These are phyloP conservation scores for Kwoniella botswanensis DNA, from an alignment of 768 basidiomycete genomes.

Conservation along the genomic window DNA sequence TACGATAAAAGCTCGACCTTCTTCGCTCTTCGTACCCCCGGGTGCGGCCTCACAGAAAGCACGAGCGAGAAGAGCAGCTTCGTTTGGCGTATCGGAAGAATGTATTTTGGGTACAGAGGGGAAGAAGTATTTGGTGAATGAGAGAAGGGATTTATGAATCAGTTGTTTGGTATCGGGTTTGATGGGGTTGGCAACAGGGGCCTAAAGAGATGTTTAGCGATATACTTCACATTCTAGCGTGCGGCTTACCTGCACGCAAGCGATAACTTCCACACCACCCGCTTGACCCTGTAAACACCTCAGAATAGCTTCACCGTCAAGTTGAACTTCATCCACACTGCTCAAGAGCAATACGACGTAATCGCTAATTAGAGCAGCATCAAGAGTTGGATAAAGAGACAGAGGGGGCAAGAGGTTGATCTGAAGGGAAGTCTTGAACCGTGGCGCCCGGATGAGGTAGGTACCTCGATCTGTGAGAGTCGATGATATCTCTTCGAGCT, in stretches of 20 bases:
- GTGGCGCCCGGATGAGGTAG: constrained; percentile 68
- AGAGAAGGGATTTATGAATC: constrained; percentile 83
- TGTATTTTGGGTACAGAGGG: constrained; percentile 78
- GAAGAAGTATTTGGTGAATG: constrained; percentile 94
- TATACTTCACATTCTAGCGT: not conserved
- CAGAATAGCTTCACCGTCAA: constrained; percentile 84
- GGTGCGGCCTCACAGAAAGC: constrained; percentile 85
- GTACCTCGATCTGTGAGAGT: constrained; percentile 19
- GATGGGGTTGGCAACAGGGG: constrained; percentile 58
- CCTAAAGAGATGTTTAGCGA: constrained; percentile 22
- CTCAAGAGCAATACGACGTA: constrained; percentile 87
- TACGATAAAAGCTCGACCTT: constrained; percentile 76
- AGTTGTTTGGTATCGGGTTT: constrained; percentile 65
- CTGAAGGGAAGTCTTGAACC: constrained; percentile 89
- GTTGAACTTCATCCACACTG: constrained; percentile 76
- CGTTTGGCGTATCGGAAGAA: constrained; percentile 62
- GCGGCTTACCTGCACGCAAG: constrained; percentile 69
- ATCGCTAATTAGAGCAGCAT: constrained; percentile 85
- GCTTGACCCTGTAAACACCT: constrained; percentile 82
- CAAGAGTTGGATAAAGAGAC: constrained; percentile 75
- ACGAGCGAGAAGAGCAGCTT: constrained; percentile 64
- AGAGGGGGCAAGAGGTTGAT: constrained; percentile 78
- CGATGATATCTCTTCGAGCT: constrained; percentile 31
- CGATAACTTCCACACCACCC: constrained; percentile 81
- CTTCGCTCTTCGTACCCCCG: constrained; percentile 77